Conservation (phyloP, 208 protist species). For the Acanthamoeba lugdunensis region DNA sequence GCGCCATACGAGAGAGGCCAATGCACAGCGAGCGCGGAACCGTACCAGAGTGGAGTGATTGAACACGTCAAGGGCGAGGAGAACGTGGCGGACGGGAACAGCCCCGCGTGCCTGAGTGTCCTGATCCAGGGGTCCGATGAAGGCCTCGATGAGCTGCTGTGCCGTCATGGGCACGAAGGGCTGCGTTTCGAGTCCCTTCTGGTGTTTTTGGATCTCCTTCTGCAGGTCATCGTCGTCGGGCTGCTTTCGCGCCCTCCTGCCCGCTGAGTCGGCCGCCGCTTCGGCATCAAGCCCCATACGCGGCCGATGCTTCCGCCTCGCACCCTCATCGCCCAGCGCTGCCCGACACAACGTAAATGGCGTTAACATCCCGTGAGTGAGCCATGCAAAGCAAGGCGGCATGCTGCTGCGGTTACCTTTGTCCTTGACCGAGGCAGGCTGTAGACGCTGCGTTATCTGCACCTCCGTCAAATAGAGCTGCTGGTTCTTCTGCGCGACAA, state of each 20-base stretch:
- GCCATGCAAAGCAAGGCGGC: neutral
- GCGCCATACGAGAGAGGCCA: neutral
- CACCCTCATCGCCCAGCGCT: neutral
- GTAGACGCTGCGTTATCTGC: neutral
- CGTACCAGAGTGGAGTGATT: neutral
- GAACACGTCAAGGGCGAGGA: slow-evolving; percentile 9
- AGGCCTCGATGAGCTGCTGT: slow-evolving; percentile 21
- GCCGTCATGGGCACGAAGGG: neutral
- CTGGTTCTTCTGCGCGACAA: neutral
- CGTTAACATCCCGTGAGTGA: neutral
- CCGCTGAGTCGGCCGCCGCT: neutral
- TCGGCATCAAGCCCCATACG: neutral
- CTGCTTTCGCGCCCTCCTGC: neutral
- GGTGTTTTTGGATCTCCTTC: neutral
- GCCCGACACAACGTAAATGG: neutral
- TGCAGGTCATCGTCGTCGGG: neutral
- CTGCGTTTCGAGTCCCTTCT: slow-evolving; percentile 4
- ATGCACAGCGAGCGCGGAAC: neutral
- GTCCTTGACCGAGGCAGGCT: neutral
- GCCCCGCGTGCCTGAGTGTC: neutral
- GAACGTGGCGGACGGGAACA: neutral
- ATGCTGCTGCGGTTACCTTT: neutral
- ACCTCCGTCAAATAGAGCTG: neutral
- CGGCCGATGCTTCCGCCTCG: neutral
- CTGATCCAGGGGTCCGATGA: neutral